These are phyloP conservation scores for Calonectria ilicicola DNA, from an alignment of 2,329 filamentous ascomycete species.

Conservation along the genomic window DNA sequence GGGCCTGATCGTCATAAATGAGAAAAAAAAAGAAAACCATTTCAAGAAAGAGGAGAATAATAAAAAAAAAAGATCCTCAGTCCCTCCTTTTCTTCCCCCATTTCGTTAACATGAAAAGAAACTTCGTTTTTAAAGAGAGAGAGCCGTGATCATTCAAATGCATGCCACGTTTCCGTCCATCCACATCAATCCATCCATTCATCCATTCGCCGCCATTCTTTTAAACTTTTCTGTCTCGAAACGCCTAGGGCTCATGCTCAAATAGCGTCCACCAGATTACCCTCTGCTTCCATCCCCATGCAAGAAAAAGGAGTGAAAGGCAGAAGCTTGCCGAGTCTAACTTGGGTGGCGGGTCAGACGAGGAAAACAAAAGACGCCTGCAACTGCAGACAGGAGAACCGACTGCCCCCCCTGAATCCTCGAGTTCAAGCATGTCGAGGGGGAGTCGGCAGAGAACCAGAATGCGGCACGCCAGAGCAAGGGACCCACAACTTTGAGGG, in stretches of 20 bases:
- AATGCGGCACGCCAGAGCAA: not conserved
- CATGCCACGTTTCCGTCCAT: conserved; percentile 47
- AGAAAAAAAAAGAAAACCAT: conserved; percentile 16
- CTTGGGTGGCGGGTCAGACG: conserved; percentile 38
- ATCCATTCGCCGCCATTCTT: conserved; percentile 47
- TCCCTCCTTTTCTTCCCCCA: conserved; percentile 29
- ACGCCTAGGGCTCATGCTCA: conserved; percentile 46
- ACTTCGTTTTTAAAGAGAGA: conserved; percentile 35
- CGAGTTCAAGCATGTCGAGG: not conserved
- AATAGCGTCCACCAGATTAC: conserved; percentile 32
- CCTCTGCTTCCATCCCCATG: conserved; percentile 22
- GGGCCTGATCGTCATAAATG: conserved; percentile 16
- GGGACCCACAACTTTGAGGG: not conserved
- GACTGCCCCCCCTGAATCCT: conserved; percentile 18
- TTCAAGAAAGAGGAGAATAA: conserved; percentile 30
- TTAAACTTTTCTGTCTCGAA: conserved; percentile 45
- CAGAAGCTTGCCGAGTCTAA: conserved; percentile 40
- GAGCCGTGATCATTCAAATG: conserved; percentile 46
- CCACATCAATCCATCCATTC: conserved; percentile 44
- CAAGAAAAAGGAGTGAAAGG: conserved; percentile 22
- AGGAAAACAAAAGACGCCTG: conserved; percentile 35
- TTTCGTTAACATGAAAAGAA: conserved; percentile 30
- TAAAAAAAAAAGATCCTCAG: conserved; percentile 27
- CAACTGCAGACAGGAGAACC: conserved; percentile 32
- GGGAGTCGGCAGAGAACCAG: conserved; percentile 28